Base-by-base conservation (phyloP, 2,329 filamentous ascomycete species). In the Colletotrichum tropicale region DNA sequence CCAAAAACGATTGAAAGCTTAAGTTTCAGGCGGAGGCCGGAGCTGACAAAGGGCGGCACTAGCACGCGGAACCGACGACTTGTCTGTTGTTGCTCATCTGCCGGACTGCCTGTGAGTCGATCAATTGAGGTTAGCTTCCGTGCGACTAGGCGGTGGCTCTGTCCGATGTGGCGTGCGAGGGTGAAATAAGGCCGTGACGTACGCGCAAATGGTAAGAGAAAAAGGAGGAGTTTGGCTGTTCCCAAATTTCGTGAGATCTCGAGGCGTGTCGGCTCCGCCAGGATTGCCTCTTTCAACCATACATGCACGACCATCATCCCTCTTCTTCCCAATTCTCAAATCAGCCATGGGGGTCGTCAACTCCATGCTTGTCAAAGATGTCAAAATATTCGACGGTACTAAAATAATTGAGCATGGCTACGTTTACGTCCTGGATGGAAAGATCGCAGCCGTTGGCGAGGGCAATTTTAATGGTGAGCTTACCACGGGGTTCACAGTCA, bases 301-400 rank as follows among this genome's bases (percentile, higher is more conserved):
- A 48, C 43, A 48, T 48, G 43, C 43, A 12, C 10, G 10, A 48
- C 43, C 0, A 48, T 21, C 43, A 21, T 21, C 5, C 43, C n/a
- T 21, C 43, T 48, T 13, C n/a, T 48, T 21, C 10, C 43, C 0
- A 28, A 58, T 28, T 21, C 0, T 0, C 55, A 58, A 18, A 28
- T 10, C 55, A 34, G 26, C 52, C 28, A 67, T 71, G 70, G 62
- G 34, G n/a, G 21, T 32, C 8, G 16, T 34, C 16, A 71, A 67
- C 26, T 71, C 70, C 24, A 60, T 66, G 30, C 48, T 71, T 18
- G 55, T 71, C 32, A 66, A 66, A 34, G 71, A 62, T 70, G 84
- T 88, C 55, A 85, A 85, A 43, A 84, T 89, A 66, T 89, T 89
- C 78, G 87, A 86, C 18, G 88, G 88, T 48, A 83, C 86, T 70